Evolutionary conservation across 208 protist species (phyloP), one percentile per base, ranked within the genome.

Genomic region (Histomonas meleagridis): DNA sequence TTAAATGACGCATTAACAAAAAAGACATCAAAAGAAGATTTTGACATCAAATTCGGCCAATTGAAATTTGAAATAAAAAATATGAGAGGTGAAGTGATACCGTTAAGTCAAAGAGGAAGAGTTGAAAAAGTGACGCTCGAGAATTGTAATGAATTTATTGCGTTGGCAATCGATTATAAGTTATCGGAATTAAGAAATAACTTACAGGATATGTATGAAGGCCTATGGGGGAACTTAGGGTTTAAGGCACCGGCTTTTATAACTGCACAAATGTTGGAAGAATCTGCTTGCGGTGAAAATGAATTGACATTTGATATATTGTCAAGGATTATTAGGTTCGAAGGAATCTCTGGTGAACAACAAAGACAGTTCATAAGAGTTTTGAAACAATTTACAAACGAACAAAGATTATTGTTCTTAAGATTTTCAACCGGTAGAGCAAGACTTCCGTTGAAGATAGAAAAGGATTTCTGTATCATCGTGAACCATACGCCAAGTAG

Each of bases 361-460:
- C 76, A 51, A 18, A 12, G 28, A 57, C 46, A 86, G 0, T 86
- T 57, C 76, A 46, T 55, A n/a, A 14, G 14, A 18, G 46, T 55
- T 10, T 7, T 86, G 0, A 0, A 86, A 5, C 4, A 32, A 35
- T 55, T 86, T 40, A 49, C 43, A 23, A 16, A 32, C 0, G 16
- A n/a, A 18, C 38, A 86, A 38, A 18, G 43, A 21, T 86, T 46
- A 38, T 3, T 16, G 28, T 28, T 86, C 7, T 26, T 86, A 1
- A 86, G 55, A 16, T 86, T 86, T 35, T 12, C 43, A n/a, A 86
- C 76, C 32, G 76, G 40, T 38, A 86, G 76, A 86, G 76, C 32
- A 7, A 51, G 46, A 32, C 28, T 86, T 23, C 76, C 76, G 55
- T 21, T 40, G 7, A 3, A 53, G 12, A 0, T 46, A 55, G 0